Base-by-base conservation (phyloP, 2,329 filamentous ascomycete species). In the Coniochaeta pulveracea region DNA sequence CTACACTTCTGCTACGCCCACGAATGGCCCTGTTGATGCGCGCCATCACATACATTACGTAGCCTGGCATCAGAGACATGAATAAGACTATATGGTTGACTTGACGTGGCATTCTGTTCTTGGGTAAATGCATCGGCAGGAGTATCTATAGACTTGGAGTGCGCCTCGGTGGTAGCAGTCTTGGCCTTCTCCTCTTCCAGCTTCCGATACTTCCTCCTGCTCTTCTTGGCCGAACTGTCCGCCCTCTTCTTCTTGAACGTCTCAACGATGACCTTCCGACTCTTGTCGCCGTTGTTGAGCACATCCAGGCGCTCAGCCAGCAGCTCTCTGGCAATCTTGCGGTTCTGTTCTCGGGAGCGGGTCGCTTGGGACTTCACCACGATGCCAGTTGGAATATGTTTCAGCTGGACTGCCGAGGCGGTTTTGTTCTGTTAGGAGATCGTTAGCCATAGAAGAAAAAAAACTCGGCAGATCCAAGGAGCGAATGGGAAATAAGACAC, bases 291-390 rank as follows among this genome's bases (percentile, higher is more conserved):
- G 44, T 85, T 79, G 44, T 73, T 63, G 22, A 80, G 46, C 43
- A 81, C 68, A 55, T 98, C 91, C 19, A 80, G 61, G 46, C 71
- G 75, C 45, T 84, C 76, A 16, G 82, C 83, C 19, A 95, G 66
- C 26, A 93, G 63, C 43, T 76, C 66, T 25, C 88, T 72, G 10
- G 91, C 91, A 40, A 85, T 80, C 55, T 82, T 88, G 41, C 88
- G 75, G 54, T 98, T 98, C 57, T 93, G 83, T 37, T 72, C 72
- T 12, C 85, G 76, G 2, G 84, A 93, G 30, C 91, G 78, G 7
- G 91, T 96, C 14, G 80, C 85, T 58, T 98, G 91, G 36, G 76
- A 89, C 61, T 98, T 98, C 41, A 98, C 74, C 10, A 96, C 88
- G 34, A 95, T 76, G 40, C 89, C 89, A 1, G 88, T 93, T 5